These are phyloP conservation scores for Xerocomus spinulosus DNA, from an alignment of 768 basidiomycete species.

Conservation along the genomic window DNA sequence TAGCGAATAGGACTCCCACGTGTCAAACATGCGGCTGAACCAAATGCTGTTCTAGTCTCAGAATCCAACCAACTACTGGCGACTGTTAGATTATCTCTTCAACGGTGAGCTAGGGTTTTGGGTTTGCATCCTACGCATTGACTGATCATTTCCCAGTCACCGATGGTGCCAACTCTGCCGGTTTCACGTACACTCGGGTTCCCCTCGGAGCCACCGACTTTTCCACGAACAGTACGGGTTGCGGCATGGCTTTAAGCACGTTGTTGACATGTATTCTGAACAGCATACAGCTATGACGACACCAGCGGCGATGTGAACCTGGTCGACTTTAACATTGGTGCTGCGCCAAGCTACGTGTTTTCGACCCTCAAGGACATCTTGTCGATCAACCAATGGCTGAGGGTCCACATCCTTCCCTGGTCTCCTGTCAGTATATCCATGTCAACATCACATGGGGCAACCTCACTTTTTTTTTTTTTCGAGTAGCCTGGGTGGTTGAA, in stretches of 20 bases:
- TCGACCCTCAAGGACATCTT: constrained; percentile 60
- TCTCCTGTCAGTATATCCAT: constrained; percentile 51
- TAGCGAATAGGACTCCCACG: background rate
- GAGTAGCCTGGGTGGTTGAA: constrained; percentile 79
- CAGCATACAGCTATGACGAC: constrained; percentile 66
- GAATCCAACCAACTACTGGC: constrained; percentile 55
- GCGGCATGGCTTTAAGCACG: background rate
- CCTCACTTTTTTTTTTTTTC: background rate
- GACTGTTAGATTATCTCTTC: constrained; percentile 56
- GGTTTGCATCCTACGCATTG: background rate
- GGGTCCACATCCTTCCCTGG: constrained; percentile 65
- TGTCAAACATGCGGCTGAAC: constrained; percentile 1
- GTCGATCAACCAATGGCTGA: constrained; percentile 48
- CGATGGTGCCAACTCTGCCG: constrained; percentile 59
- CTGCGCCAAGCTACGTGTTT: constrained; percentile 59
- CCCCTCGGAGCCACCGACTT: constrained; percentile 75
- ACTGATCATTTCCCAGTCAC: constrained; percentile 35
- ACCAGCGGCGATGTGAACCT: constrained; percentile 58
- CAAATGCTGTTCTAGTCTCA: constrained; percentile 33
- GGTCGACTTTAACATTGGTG: constrained; percentile 50
- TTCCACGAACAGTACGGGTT: constrained; percentile 47
- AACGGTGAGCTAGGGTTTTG: constrained; percentile 23
- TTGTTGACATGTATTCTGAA: constrained; percentile 1
- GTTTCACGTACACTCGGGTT: constrained; percentile 64
- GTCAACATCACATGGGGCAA: background rate